Percentiles rank a stretch among this genome's conserved stretches.
These are phyloP conservation scores for Wickerhamomyces sp. DNA, from an alignment of 1,139 yeast species.

Conservation along the genomic window DNA sequence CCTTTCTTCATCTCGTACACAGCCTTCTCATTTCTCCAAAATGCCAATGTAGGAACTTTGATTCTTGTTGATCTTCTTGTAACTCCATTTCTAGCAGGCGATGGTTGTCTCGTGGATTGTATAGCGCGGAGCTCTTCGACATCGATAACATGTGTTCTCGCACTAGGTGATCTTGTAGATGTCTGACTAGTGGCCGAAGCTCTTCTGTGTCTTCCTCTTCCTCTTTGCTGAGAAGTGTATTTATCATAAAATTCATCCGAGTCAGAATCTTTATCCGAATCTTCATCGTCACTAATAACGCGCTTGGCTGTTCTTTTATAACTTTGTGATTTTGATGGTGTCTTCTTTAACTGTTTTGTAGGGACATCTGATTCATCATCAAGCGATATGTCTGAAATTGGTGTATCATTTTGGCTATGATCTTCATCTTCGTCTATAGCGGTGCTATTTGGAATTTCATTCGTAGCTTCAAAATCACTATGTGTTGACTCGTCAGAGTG, in stretches of 20 bases:
- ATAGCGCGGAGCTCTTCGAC: conserved; percentile 14
- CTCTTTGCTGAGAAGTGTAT: neutral
- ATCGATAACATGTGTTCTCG: conserved; percentile 14
- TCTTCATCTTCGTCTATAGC: neutral
- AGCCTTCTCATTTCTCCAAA: conserved; percentile 79
- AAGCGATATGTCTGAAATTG: too few relatives aligned
- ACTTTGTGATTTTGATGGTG: too few relatives aligned
- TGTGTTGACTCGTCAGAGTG: too few relatives aligned
- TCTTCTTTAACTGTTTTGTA: too few relatives aligned
- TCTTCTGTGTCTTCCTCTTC: conserved; percentile 9
- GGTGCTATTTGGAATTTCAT: neutral
- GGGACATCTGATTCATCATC: conserved; percentile 5
- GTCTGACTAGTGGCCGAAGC: neutral
- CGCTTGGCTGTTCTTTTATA: too few relatives aligned
- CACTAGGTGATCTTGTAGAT: conserved; percentile 1
- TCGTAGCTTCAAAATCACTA: too few relatives aligned
- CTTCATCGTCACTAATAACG: neutral
- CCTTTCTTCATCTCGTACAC: conserved; percentile 51
- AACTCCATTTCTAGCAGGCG: conserved; percentile 15
- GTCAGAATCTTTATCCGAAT: neutral
- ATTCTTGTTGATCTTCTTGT: conserved; percentile 56
- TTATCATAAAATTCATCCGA: too few relatives aligned
- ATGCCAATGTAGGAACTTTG: conserved; percentile 69
- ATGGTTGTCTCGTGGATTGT: conserved; percentile 18
- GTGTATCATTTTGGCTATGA: too few relatives aligned